A percentile compares a stretch with the other conserved stretches of the same genome.
phyloP scores from a whole-genome alignment of 2,329 filamentous ascomycete genomes.

The Ophiostoma piceae region DNA sequence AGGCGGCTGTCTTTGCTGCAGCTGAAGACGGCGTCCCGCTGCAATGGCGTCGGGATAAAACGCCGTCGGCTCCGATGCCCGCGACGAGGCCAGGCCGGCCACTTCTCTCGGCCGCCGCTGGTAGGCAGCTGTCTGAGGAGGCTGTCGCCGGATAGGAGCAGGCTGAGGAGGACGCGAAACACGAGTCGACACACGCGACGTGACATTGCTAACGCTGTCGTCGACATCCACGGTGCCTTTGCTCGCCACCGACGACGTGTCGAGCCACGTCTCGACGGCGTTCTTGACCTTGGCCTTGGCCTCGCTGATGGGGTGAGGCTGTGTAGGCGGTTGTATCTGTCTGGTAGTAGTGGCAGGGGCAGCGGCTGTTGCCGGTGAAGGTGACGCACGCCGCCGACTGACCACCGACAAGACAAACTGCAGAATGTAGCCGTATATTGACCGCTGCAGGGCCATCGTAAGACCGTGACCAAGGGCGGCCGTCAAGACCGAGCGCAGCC shows the following conservation, averaged over 20 bases:
- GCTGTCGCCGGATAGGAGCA: not conserved
- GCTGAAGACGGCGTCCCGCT: not conserved
- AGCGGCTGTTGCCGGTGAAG: not conserved
- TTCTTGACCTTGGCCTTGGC: conserved; percentile 4
- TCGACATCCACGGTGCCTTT: not conserved
- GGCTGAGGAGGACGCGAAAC: not conserved
- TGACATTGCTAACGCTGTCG: not conserved
- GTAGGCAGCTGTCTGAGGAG: not conserved
- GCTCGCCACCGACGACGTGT: conserved; percentile 1
- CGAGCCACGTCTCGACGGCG: conserved; percentile 18
- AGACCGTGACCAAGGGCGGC: conserved; percentile 81
- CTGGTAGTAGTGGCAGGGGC: not conserved
- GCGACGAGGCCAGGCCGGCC: not conserved
- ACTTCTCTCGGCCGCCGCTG: not conserved
- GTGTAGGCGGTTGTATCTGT: not conserved
- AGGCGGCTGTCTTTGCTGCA: not conserved
- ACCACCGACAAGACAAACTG: conserved; percentile 48
- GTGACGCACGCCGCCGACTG: not conserved
- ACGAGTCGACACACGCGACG: not conserved
- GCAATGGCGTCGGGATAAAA: conserved; percentile 2
- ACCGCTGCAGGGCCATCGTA: conserved; percentile 81
- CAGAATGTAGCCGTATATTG: conserved; percentile 66
- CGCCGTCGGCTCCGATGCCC: not conserved
- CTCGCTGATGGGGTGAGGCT: not conserved
- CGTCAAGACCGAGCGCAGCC: conserved; percentile 71